Evolutionary conservation across 768 basidiomycete genomes (phyloP), one percentile per base, ranked within the genome.

Genomic region (Calocera cornea): DNA sequence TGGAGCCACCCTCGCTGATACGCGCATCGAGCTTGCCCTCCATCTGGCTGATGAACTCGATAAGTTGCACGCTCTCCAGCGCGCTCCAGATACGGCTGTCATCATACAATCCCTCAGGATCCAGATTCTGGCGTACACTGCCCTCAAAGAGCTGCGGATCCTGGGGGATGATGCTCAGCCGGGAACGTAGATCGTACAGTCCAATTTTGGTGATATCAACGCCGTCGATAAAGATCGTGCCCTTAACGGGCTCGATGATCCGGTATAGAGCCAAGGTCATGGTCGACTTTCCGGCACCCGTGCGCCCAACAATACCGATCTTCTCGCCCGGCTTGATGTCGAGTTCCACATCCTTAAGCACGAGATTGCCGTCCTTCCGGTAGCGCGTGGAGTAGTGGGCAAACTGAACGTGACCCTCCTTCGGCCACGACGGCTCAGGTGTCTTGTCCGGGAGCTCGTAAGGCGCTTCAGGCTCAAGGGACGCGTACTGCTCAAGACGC

Each of bases 61-160:
- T 88, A 67, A 92, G 75, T 75, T 87, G 83, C 65, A 78, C 78
- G 75, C 94, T 88, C 69, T 85, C 83, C 34, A 97, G 80, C 11
- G 95, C 91, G 16, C 78, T 78, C 95, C 95, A 98, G 29, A 98
- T 90, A 68, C 91, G 88, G 1, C 77, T 82, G 75, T 98, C 95
- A 19, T 81, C 79, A 69, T 90, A 78, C 67, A 82, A 79, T 0
- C 88, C 87, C 19, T 89, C 82, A 10, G 94, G 95, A 75, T 97
- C 95, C 67, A 97, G 88, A 73, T 97, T 97, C 71, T 92, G 86
- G 66, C 92, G 83, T 16, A 92, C 76, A 0, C 86, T 86, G 2
- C 88, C 88, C 73, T 87, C 86, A 69, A 87, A 87, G 27, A 88
- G 68, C 54, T 79, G 77, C 3, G 78, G 77, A 66, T 78, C 79